phyloP scores from a whole-genome alignment of 2,329 filamentous ascomycete genomes.

The Trichoderma polysporum region DNA sequence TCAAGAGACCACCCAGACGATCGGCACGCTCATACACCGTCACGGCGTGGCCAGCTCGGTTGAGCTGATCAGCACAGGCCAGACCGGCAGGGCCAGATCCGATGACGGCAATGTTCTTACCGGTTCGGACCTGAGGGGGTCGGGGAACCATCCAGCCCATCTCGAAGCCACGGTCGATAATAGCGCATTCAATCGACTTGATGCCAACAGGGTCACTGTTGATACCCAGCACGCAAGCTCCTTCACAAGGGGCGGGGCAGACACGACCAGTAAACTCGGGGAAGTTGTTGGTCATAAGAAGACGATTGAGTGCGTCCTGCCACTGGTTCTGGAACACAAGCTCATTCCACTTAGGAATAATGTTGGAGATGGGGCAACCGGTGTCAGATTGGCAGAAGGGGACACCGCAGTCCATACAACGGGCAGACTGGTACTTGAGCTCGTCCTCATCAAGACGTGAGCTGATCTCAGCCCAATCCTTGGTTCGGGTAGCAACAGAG shows the following conservation, averaged over 20 bases:
- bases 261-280: constrained; percentile 97
- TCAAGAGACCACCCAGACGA: constrained; percentile 84
- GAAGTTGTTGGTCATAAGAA: constrained; percentile 98
- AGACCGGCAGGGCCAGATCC: constrained; percentile 92
- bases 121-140: constrained; percentile 75
- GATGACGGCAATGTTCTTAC: constrained; percentile 85
- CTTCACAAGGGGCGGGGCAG: constrained; percentile 93
- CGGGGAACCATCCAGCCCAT: constrained; percentile 96
- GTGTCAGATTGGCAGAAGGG: constrained; percentile 97
- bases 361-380: constrained; percentile 94
- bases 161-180: constrained; percentile 95
- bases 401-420: constrained; percentile 98
- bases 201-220: constrained; percentile 97
- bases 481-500: constrained; percentile 75
- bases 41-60: constrained; percentile 83
- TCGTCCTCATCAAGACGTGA: constrained; percentile 88
- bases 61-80: constrained; percentile 88
- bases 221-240: constrained; percentile 92
- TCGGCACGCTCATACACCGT: constrained; percentile 93
- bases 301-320: constrained; percentile 85
- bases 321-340: constrained; percentile 75
- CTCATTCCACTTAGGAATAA: constrained; percentile 97
- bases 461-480: constrained; percentile 92
- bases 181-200: constrained; percentile 97
- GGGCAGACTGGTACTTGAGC: constrained; percentile 92